A percentile compares a stretch with the other conserved stretches of the same genome.
Evolutionary conservation across 2,329 filamentous ascomycete genomes (phyloP).

Genomic region (Chrysoporthe cubensis): DNA sequence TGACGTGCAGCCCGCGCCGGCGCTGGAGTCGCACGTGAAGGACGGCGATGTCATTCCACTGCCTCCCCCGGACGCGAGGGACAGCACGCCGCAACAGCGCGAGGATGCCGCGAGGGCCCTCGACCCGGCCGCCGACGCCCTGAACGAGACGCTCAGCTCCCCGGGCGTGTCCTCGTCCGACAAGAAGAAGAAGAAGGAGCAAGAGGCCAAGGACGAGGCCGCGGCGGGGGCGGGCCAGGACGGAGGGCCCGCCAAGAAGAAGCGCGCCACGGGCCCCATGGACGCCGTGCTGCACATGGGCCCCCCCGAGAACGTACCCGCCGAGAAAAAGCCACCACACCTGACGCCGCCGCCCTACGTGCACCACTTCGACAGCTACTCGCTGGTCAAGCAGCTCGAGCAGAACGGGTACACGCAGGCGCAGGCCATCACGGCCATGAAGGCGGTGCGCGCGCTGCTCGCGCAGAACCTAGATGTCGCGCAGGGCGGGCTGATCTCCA

Average conservation of each 20-base stretch:
- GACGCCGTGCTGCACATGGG: constrained; percentile 55
- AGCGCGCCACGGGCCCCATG: constrained; percentile 48
- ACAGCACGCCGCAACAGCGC: constrained; percentile 26
- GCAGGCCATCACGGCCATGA: constrained; percentile 89
- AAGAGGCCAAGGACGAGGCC: not conserved
- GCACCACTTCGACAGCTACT: constrained; percentile 96
- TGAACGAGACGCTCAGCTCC: constrained; percentile 25
- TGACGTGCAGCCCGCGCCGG: constrained; percentile 26
- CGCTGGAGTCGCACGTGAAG: constrained; percentile 28
- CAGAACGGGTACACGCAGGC: constrained; percentile 70
- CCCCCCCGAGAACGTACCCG: constrained; percentile 43
- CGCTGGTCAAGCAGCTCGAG: constrained; percentile 79
- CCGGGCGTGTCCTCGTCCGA: constrained; percentile 27
- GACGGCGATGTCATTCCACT: constrained; percentile 20
- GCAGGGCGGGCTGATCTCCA: constrained; percentile 79
- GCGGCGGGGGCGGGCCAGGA: constrained; percentile 20
- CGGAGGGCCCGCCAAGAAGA: constrained; percentile 40
- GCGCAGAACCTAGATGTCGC: constrained; percentile 81
- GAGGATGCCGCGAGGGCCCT: constrained; percentile 25
- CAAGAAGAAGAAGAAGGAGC: constrained; percentile 20
- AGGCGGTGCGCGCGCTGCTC: constrained; percentile 79
- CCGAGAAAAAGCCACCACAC: constrained; percentile 61
- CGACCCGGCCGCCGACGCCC: constrained; percentile 22
- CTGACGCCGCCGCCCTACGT: constrained; percentile 78
- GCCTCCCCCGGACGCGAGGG: constrained; percentile 2